Percentiles rank a stretch among this genome's conserved stretches.
Conservation (phyloP, 139 green algal genomes). For the Penium margaritaceum region DNA sequence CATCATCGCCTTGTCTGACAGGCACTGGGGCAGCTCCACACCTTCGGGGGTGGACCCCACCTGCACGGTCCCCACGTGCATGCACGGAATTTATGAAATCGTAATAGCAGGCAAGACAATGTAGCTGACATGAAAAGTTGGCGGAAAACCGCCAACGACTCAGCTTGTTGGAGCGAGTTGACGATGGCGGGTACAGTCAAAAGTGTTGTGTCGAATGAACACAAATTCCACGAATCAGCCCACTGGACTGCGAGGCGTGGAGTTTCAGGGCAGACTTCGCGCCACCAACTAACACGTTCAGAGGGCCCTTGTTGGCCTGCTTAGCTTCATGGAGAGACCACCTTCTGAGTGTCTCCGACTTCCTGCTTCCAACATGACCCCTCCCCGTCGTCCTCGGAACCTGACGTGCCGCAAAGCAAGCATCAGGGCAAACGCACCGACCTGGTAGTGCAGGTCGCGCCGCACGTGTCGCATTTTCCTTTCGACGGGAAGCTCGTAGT, state of each 20-base stretch:
- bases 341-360: neutral
- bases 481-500: conserved; percentile 62
- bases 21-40: conserved; percentile 64
- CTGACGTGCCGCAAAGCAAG: neutral
- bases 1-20: conserved; percentile 48
- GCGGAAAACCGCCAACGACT: neutral
- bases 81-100: neutral
- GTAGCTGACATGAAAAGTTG: neutral
- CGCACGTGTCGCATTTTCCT: conserved; percentile 63
- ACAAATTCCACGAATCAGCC: neutral
- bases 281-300: neutral
- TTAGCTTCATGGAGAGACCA: too few relatives aligned
- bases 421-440: neutral
- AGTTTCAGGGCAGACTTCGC: neutral
- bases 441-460: conserved; percentile 69
- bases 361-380: neutral
- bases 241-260: neutral
- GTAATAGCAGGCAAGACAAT: neutral
- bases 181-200: neutral
- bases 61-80: conserved; percentile 3
- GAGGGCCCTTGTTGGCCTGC: too few relatives aligned
- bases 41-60: conserved; percentile 77
- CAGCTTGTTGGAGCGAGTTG: neutral
- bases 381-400: neutral
- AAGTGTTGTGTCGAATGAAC: neutral